Percentiles rank a stretch among this genome's conserved stretches.
Evolutionary conservation across 106 monocot species (phyloP).

Genomic region (Hemerocallis citrina): DNA sequence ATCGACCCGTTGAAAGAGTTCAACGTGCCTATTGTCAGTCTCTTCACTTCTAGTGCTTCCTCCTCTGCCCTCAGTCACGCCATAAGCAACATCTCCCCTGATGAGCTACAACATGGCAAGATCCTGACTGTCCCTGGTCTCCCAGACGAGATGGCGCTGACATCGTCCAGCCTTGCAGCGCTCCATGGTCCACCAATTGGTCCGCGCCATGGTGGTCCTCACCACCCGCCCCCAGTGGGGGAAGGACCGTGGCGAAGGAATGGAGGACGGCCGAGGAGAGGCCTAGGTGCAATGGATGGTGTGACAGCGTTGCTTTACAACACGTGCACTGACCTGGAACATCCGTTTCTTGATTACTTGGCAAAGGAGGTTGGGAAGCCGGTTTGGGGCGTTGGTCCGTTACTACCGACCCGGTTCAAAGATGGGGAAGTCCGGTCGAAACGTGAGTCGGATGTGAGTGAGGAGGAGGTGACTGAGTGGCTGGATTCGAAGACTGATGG

Average conservation of each 20-base stretch:
- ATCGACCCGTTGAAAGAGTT: neutral
- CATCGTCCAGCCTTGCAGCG: constrained; percentile 3
- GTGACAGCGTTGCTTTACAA: constrained; percentile 30
- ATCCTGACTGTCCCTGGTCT: constrained; percentile 15
- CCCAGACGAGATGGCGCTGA: constrained; percentile 22
- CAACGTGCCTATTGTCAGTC: constrained; percentile 26
- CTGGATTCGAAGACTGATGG: constrained; percentile 30
- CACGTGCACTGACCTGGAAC: constrained; percentile 47
- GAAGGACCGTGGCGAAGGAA: neutral
- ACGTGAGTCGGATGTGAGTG: neutral
- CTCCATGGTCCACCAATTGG: neutral
- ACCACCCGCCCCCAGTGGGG: neutral
- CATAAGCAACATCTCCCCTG: neutral
- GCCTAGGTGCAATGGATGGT: constrained; percentile 12
- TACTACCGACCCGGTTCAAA: constrained; percentile 17
- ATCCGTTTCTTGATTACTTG: constrained; percentile 31
- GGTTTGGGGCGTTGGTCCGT: constrained; percentile 44
- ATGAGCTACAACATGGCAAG: neutral
- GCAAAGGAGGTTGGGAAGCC: constrained; percentile 18
- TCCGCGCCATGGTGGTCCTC: neutral
- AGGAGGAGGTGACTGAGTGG: constrained; percentile 28
- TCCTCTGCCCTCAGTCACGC: constrained; percentile 31
- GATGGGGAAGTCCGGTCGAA: constrained; percentile 18
- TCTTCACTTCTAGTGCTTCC: constrained; percentile 54
- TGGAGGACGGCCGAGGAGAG: constrained; percentile 2